These are phyloP conservation scores for Rhizopogon sp. DNA, from an alignment of 768 basidiomycete genomes.

Conservation along the genomic window DNA sequence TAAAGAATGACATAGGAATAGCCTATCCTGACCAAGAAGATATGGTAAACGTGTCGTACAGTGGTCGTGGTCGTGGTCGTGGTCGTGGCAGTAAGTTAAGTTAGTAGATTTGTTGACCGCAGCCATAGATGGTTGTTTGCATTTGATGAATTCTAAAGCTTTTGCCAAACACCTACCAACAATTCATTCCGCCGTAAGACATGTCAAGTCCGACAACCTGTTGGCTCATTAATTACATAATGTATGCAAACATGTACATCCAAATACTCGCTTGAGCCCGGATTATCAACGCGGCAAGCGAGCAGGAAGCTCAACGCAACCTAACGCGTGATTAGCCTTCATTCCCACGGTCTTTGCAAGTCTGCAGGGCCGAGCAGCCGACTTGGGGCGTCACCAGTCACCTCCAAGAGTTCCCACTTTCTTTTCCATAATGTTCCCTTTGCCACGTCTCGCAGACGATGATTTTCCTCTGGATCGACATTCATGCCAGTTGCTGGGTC, in stretches of 20 bases:
- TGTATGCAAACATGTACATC: no score
- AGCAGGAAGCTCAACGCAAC: no score
- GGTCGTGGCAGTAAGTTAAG: no score
- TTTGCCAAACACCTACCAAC: not conserved
- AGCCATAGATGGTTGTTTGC: constrained; percentile 2
- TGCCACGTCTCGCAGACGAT: constrained; percentile 4
- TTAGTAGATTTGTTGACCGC: not conserved
- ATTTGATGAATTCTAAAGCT: not conserved
- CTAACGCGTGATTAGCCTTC: no score
- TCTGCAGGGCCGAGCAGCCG: no score
- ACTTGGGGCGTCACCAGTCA: not conserved
- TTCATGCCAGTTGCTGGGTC: constrained; percentile 41
- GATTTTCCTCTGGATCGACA: constrained; percentile 37
- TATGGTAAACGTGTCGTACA: not conserved
- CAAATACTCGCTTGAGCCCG: no score
- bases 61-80: not conserved
- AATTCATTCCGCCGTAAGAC: not conserved
- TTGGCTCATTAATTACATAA: no score
- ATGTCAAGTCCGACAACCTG: no score
- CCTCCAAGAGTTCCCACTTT: not conserved
- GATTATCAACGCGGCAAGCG: no score
- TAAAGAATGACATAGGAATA: constrained; percentile 38
- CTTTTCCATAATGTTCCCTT: constrained; percentile 9
- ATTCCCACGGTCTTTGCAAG: no score
- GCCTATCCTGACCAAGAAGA: not conserved